Base-by-base conservation (phyloP, 2,329 filamentous ascomycete genomes). In the Penicillium digitatum region DNA sequence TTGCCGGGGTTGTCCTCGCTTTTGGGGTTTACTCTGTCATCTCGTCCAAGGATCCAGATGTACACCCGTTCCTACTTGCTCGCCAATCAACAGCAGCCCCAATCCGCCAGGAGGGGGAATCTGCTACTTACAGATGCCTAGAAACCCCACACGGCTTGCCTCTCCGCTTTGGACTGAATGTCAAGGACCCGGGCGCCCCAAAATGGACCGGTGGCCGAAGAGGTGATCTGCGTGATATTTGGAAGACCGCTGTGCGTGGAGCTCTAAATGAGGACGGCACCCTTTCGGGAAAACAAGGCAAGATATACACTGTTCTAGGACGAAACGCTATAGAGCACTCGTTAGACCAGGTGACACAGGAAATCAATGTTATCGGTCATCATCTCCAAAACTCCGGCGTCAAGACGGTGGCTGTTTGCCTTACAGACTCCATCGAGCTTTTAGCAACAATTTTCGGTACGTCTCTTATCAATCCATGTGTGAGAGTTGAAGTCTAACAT, bases 351-450 rank as follows among this genome's bases (percentile, higher is more conserved):
- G 75, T 96, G 47, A 93, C 88, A 8, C 86, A 87, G 62, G 88
- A 95, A 70, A 96, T 97, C 72, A 92, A 89, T 72, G 81, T 94
- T 27, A 85, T 97, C 66, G 94, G 94, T 66, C 84, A 92, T 66
- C 81, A 90, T 62, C 79, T 89, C 54, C 83, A 88, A 64, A 83
- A 88, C 60, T 84, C 86, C 53, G 85, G 84, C 35, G 76, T 74
- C 4, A 87, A 85, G 70, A 87, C 85, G 47, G 89, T 97, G 31
- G 94, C 91, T 59, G 82, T 97, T 60, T 96, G 95, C 72, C 81
- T 97, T 54, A 90, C 92, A 40, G 96, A 99, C 79, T 96, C 91
- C 44, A 81, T 95, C 66, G 94, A 99, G 74, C 85, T 95, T 58
- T 78, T 99, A 47, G 82, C 84, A 32, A 81, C 88, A 8, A 78